phyloP scores from a whole-genome alignment of 2,329 filamentous ascomycete species.

The Botrytis fabae region DNA sequence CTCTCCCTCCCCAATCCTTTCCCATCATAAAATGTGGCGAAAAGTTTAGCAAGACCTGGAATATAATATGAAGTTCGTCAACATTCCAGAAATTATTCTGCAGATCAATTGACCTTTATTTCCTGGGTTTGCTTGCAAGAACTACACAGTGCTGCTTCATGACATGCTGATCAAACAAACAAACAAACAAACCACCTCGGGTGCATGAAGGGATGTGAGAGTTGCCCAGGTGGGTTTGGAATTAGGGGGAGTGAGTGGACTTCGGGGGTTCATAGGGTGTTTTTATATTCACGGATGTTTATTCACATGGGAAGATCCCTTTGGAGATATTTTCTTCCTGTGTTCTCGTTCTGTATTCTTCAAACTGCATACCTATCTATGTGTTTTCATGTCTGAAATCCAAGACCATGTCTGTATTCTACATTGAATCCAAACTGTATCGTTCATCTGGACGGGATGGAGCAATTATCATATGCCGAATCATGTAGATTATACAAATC shows the following conservation, averaged over 20 bases:
- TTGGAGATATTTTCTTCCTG: too few species aligned
- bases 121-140: too few species aligned
- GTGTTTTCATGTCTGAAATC: background rate
- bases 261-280: background rate
- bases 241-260: too few species aligned
- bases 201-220: background rate
- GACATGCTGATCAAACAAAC: background rate
- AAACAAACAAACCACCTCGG: background rate
- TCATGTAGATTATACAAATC: accelerated
- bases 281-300: background rate
- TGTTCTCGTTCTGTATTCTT: accelerated
- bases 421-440: background rate
- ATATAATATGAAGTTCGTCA: background rate
- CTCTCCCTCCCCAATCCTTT: background rate
- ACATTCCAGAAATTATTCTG: too few species aligned
- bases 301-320: background rate
- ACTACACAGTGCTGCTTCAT: too few species aligned
- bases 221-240: background rate
- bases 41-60: background rate
- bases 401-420: background rate
- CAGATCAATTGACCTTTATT: too few species aligned
- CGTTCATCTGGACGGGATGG: background rate
- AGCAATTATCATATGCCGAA: background rate
- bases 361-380: too few species aligned
- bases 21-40: background rate